Evolutionary conservation across 306 rosid species (phyloP), one percentile per base, ranked within the genome.

Genomic region (Vachellia collinsii): DNA sequence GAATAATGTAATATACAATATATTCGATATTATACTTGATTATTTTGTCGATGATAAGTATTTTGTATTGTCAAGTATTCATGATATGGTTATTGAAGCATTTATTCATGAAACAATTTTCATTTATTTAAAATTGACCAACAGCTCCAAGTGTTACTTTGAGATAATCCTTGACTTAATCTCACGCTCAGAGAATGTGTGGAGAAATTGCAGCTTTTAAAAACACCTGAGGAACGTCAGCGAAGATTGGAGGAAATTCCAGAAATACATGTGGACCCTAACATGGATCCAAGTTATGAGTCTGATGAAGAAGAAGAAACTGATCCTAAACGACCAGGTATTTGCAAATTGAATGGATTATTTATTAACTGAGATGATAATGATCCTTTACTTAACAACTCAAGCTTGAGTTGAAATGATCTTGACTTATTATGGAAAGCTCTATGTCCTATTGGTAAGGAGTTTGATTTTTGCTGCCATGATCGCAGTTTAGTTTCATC

Each of bases 131-230:
- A 72, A 74, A 20, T 25, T 70, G 74, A 54, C 29, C 11, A 79
- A 74, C 42, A 65, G 25, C 34, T 17, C 41, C 46, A 5, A 67
- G 8, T 38, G 23, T 38, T 53, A 47, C 71, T 54, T 53, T 84
- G 77, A 29, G 25, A 78, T 79, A 54, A 85, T 86, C 94, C 93
- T 90, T 93, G 77, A 96, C 97, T 85, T 77, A 47, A 51, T 77
- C 76, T 81, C 80, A 96, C 99, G 97, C 99, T 96, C 79, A 88
- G 99, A 88, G 99, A 96, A 88, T 96, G 99, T 85, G 98, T 96
- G 4, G 99, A 96, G 91, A 96, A 96, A 83, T 83, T 96, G 88
- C 99, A 96, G 88, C 91, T 92, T 83, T 76, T 96, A 73, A 96
- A 90, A 88, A 89, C 98, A 23, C 99, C 98, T 3, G 98, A 96